Conservation (phyloP, 2,329 filamentous ascomycete species). For the Botrytis pseudocinerea region DNA sequence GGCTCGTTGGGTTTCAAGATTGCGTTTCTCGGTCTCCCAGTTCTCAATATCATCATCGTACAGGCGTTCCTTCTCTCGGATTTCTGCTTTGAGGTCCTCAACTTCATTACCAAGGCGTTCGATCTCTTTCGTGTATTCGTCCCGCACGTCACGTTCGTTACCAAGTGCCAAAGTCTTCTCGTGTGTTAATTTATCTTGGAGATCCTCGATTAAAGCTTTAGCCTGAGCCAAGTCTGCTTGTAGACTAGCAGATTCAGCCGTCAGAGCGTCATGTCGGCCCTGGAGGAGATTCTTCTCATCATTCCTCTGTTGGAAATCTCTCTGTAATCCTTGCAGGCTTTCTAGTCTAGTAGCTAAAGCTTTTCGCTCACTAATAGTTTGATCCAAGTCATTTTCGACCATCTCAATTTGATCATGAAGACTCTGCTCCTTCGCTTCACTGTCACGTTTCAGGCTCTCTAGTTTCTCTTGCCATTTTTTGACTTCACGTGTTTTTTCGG, state of each 20-base stretch:
- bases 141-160: conserved; percentile 60
- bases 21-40: conserved; percentile 68
- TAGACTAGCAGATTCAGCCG: conserved; percentile 64
- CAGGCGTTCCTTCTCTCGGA: conserved; percentile 67
- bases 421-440: conserved; percentile 37
- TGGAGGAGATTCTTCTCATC: conserved; percentile 72
- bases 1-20: conserved; percentile 64
- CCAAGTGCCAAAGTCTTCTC: conserved; percentile 45
- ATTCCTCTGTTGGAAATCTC: conserved; percentile 58
- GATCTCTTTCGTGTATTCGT: conserved; percentile 55
- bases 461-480: conserved; percentile 47
- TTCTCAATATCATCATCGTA: conserved; percentile 71
- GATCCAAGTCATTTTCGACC: conserved; percentile 46
- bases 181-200: conserved; percentile 51
- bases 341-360: conserved; percentile 26
- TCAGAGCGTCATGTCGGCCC: conserved; percentile 66
- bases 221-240: conserved; percentile 60
- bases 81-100: conserved; percentile 57
- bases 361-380: conserved; percentile 29
- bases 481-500: conserved; percentile 46
- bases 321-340: conserved; percentile 51
- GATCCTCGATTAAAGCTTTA: conserved; percentile 47
- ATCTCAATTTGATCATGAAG: conserved; percentile 47
- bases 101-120: conserved; percentile 54
- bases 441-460: conserved; percentile 38